Percentiles rank a stretch among this genome's conserved stretches.
These are phyloP conservation scores for Phyllosticta capitalensis DNA, from an alignment of 2,329 filamentous ascomycete species.

Conservation along the genomic window DNA sequence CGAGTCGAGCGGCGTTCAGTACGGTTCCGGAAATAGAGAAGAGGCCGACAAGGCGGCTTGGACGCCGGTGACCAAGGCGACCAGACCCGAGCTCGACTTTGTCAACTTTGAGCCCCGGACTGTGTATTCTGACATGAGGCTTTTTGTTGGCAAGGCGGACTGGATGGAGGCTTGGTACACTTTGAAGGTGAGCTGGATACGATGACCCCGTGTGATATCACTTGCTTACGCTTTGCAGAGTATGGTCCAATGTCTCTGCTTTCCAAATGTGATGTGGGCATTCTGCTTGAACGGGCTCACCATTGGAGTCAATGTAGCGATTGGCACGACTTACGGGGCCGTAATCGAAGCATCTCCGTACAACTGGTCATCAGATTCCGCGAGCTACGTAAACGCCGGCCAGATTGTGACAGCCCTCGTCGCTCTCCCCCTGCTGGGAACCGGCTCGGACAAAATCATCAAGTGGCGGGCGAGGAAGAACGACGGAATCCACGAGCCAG, in stretches of 20 bases:
- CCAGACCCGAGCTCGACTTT: conserved; percentile 25
- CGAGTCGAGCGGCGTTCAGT: conserved; percentile 14
- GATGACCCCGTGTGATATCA: neutral
- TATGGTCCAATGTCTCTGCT: conserved; percentile 18
- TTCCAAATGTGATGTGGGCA: conserved; percentile 35
- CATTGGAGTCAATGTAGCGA: conserved; percentile 34
- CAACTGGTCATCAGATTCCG: conserved; percentile 27
- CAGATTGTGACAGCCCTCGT: conserved; percentile 32
- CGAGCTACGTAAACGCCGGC: conserved; percentile 31
- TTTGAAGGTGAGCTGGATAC: conserved; percentile 14
- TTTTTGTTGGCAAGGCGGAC: conserved; percentile 32
- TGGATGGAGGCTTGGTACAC: conserved; percentile 26
- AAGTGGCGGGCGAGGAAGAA: conserved; percentile 28
- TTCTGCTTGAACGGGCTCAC: conserved; percentile 32
- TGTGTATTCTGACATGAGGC: conserved; percentile 27
- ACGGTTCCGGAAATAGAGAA: conserved; percentile 13
- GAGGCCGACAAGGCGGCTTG: conserved; percentile 9
- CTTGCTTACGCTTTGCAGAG: conserved; percentile 1
- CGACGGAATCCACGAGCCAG: conserved; percentile 34
- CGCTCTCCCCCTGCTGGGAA: conserved; percentile 31
- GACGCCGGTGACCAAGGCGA: conserved; percentile 13
- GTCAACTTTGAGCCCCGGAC: conserved; percentile 30
- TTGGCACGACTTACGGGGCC: conserved; percentile 33
- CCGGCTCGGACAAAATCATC: conserved; percentile 31
- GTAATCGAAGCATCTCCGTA: conserved; percentile 29